Conservation (phyloP, 2,329 filamentous ascomycete species). For the Coleophoma crateriformis region DNA sequence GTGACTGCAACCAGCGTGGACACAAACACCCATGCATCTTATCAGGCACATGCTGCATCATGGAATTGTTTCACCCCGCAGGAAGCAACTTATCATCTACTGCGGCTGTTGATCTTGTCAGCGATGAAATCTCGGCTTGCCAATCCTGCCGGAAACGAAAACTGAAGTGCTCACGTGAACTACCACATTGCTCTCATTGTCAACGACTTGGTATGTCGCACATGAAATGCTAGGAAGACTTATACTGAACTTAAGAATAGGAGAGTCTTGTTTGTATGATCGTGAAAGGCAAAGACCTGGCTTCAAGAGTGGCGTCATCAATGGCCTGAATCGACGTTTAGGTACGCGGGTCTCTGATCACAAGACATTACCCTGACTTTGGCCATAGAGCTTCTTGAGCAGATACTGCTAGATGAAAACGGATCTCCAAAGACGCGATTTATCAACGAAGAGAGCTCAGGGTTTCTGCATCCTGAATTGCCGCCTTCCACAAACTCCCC, state of each 20-base stretch:
- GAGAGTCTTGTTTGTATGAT: conserved; percentile 25
- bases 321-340: conserved; percentile 28
- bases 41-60: no score
- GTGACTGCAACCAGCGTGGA: no score
- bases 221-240: no score
- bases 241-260: conserved; percentile 1
- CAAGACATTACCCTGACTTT: neutral
- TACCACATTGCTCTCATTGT: conserved; percentile 28
- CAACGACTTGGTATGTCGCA: conserved; percentile 19
- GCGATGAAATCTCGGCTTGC: conserved; percentile 19
- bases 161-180: conserved; percentile 29
- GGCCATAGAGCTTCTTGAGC: conserved; percentile 5
- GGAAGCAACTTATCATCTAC: no score
- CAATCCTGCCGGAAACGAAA: conserved; percentile 28
- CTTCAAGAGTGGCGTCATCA: conserved; percentile 31
- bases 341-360: conserved; percentile 11
- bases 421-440: neutral
- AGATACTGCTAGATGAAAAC: conserved; percentile 12
- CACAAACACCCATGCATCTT: no score
- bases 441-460: neutral
- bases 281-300: conserved; percentile 27
- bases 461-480: no score
- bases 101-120: no score
- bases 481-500: no score
- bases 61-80: no score